A percentile compares a stretch with the other conserved stretches of the same genome.
Evolutionary conservation across 1,284 basidiomycete species (phyloP).

Genomic region (Golubevia sp.): DNA sequence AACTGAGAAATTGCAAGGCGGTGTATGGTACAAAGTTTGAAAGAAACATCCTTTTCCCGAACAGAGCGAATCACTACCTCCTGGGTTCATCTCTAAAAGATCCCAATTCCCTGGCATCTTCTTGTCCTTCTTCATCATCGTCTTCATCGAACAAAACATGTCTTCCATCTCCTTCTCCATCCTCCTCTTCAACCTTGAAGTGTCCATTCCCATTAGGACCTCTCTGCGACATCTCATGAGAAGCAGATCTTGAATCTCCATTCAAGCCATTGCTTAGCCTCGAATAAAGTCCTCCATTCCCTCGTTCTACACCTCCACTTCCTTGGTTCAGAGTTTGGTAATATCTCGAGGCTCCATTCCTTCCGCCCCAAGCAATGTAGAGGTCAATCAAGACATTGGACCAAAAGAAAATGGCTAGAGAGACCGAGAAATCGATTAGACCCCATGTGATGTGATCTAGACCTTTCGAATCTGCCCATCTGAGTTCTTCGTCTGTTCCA

Average conservation of each 20-base stretch:
- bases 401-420: slow-evolving; percentile 50
- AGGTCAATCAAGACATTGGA: slow-evolving; percentile 50
- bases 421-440: slow-evolving; percentile 49
- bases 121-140: background rate
- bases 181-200: background rate
- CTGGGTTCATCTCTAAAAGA: background rate
- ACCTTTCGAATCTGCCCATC: slow-evolving; percentile 47
- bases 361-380: slow-evolving; percentile 43
- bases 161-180: background rate
- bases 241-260: background rate
- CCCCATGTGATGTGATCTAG: slow-evolving; percentile 57
- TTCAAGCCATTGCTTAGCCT: background rate
- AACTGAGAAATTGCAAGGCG: too few relatives aligned
- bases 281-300: background rate
- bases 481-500: slow-evolving; percentile 58
- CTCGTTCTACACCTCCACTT: background rate
- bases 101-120: background rate
- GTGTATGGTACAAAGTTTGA: too few relatives aligned
- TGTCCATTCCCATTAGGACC: background rate
- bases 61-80: too few relatives aligned
- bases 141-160: background rate
- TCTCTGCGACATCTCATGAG: background rate
- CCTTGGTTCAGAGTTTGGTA: background rate
- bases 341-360: background rate
- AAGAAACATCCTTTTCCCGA: too few relatives aligned